These are phyloP conservation scores for Teratosphaeria pseudoeucalypti DNA, from an alignment of 2,329 filamentous ascomycete genomes.

Conservation along the genomic window DNA sequence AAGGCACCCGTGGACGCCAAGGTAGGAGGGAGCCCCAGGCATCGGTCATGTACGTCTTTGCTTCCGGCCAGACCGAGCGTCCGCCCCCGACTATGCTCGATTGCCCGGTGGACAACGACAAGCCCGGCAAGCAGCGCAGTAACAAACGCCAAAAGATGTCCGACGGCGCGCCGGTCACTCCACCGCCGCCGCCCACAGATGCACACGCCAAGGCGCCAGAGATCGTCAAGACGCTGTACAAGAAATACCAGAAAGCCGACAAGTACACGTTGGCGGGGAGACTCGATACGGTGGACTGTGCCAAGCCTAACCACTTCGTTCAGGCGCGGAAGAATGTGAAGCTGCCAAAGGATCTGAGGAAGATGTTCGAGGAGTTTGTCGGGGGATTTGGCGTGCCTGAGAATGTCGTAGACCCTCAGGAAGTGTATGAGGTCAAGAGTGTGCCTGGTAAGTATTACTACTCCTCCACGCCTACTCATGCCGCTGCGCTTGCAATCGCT, in stretches of 20 bases:
- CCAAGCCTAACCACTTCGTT: not conserved
- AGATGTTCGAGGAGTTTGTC: slow-evolving; percentile 11
- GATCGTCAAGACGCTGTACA: slow-evolving; percentile 61
- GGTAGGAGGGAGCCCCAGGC: not conserved
- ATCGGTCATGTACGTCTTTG: slow-evolving; percentile 1
- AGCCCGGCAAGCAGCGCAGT: not conserved
- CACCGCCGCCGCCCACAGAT: slow-evolving; percentile 41
- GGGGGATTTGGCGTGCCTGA: not conserved
- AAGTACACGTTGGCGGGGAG: slow-evolving; percentile 36
- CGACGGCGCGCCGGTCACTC: not conserved
- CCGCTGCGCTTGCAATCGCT: not conserved
- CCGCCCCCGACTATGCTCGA: slow-evolving; percentile 1
- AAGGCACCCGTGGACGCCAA: not conserved
- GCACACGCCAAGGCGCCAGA: slow-evolving; percentile 70
- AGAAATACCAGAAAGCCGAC: slow-evolving; percentile 56
- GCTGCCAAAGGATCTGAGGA: not conserved
- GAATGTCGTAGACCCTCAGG: not conserved
- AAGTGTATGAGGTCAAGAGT: slow-evolving; percentile 48
- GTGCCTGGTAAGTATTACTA: slow-evolving; percentile 52
- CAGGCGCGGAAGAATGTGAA: slow-evolving; percentile 5
- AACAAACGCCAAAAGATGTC: not conserved
- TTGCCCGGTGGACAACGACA: not conserved
- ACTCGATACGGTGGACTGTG: slow-evolving; percentile 8
- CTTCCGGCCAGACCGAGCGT: slow-evolving; percentile 1
- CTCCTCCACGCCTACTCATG: not conserved